Conservation (phyloP, 2,329 filamentous ascomycete genomes). For the Lasiodiplodia gonubiensis region DNA sequence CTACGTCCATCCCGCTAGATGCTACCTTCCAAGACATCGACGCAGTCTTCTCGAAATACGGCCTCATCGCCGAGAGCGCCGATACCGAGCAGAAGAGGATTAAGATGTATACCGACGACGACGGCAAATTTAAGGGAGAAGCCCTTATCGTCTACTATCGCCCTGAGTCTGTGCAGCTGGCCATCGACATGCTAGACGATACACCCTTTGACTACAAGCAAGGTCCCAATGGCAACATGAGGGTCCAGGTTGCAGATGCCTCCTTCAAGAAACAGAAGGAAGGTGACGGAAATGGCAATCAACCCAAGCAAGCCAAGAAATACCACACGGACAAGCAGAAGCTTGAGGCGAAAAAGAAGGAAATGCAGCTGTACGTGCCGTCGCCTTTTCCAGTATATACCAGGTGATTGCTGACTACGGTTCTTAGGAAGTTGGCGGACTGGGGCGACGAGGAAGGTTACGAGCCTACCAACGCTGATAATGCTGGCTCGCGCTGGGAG, state of each 20-base stretch:
- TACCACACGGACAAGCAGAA: slow-evolving; percentile 86
- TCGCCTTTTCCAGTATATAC: no score
- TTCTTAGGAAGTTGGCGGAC: slow-evolving; percentile 78
- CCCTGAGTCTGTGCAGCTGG: slow-evolving; percentile 87
- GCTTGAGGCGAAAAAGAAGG: slow-evolving; percentile 82
- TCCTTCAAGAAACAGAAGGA: slow-evolving; percentile 91
- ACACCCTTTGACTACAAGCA: slow-evolving; percentile 75
- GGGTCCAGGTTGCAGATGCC: slow-evolving; percentile 81
- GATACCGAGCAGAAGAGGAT: slow-evolving; percentile 86
- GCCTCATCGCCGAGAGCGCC: slow-evolving; percentile 92
- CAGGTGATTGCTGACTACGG: not conserved
- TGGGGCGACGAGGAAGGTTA: slow-evolving; percentile 79
- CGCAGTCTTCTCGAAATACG: slow-evolving; percentile 84
- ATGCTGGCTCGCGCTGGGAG: slow-evolving; percentile 69
- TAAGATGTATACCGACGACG: slow-evolving; percentile 85
- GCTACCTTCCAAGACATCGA: slow-evolving; percentile 80
- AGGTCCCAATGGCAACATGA: slow-evolving; percentile 65
- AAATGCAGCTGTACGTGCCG: slow-evolving; percentile 68
- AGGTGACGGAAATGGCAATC: slow-evolving; percentile 53
- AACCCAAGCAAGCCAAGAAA: slow-evolving; percentile 54
- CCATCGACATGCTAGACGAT: slow-evolving; percentile 80
- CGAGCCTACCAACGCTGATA: slow-evolving; percentile 44
- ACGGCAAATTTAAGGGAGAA: slow-evolving; percentile 90
- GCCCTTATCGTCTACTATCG: slow-evolving; percentile 94
- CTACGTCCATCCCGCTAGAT: slow-evolving; percentile 84